A percentile compares a stretch with the other conserved stretches of the same genome.
phyloP scores from a whole-genome alignment of 1,139 yeast genomes.

The Debaryomyces fabryi region DNA sequence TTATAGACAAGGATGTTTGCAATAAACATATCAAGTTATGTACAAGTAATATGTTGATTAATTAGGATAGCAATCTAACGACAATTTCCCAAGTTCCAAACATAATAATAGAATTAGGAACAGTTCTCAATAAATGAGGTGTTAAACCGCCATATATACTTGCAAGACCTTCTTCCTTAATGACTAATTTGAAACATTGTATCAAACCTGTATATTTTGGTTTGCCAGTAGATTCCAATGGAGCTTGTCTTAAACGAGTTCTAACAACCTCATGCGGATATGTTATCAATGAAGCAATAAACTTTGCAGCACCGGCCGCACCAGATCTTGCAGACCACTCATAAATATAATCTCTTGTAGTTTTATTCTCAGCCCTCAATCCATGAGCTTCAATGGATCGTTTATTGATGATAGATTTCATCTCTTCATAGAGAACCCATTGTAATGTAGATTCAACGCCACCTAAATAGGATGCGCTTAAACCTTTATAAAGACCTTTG shows the following conservation, averaged over 20 bases:
- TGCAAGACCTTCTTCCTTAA: slow-evolving; percentile 88
- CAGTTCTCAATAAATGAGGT: slow-evolving; percentile 94
- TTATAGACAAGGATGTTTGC: slow-evolving; percentile 8
- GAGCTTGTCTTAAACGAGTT: slow-evolving; percentile 95
- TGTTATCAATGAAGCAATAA: slow-evolving; percentile 87
- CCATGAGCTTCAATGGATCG: slow-evolving; percentile 55
- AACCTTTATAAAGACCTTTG: slow-evolving; percentile 78
- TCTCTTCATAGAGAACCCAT: slow-evolving; percentile 96
- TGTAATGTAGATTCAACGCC: slow-evolving; percentile 92
- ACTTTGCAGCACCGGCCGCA: slow-evolving; percentile 96
- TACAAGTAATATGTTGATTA: slow-evolving; percentile 1
- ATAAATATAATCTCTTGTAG: slow-evolving; percentile 65
- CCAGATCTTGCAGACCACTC: slow-evolving; percentile 98
- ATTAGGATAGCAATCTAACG: slow-evolving; percentile 61
- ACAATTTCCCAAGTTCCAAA: slow-evolving; percentile 99
- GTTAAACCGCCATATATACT: slow-evolving; percentile 98
- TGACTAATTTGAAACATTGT: slow-evolving; percentile 80
- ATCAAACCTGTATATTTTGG: slow-evolving; percentile 88
- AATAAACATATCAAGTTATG: slow-evolving; percentile 5
- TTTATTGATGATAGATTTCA: slow-evolving; percentile 70
- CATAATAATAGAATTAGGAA: slow-evolving; percentile 97
- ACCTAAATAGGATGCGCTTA: slow-evolving; percentile 93
- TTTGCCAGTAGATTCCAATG: slow-evolving; percentile 68
- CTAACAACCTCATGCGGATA: slow-evolving; percentile 98
- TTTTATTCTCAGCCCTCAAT: slow-evolving; percentile 39